phyloP scores from a whole-genome alignment of 2,329 filamentous ascomycete species.

The Truncatella angustata region DNA sequence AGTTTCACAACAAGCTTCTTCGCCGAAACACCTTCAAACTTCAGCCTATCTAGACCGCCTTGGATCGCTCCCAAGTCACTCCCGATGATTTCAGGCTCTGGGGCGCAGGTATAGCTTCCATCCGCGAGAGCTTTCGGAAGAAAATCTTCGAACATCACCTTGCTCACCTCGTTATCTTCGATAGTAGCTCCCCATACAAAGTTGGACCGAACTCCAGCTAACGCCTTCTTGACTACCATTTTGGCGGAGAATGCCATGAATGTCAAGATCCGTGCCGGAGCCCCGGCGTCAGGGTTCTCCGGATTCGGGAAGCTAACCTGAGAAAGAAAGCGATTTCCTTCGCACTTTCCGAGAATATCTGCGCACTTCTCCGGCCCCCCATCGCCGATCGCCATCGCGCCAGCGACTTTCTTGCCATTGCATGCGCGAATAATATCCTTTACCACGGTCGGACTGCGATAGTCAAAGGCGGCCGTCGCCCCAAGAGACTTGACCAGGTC shows the following conservation, averaged over 20 bases:
- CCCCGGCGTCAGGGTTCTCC: background rate
- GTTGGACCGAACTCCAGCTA: background rate
- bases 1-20: slow-evolving; percentile 13
- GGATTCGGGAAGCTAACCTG: background rate
- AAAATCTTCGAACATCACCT: background rate
- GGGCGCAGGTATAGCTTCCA: background rate
- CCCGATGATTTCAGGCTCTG: background rate
- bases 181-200: background rate
- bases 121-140: background rate
- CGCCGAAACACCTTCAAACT: slow-evolving; percentile 12
- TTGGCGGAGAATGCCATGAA: background rate
- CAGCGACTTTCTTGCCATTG: background rate
- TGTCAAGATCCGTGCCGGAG: background rate
- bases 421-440: background rate
- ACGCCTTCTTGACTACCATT: background rate
- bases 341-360: slow-evolving; percentile 10
- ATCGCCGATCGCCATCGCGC: slow-evolving; percentile 10
- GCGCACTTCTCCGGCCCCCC: background rate
- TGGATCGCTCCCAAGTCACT: background rate
- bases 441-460: background rate
- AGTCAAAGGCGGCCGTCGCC: background rate
- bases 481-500: slow-evolving; percentile 8
- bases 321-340: slow-evolving; percentile 1
- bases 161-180: slow-evolving; percentile 1
- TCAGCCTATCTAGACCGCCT: background rate